Evolutionary conservation across 2,329 filamentous ascomycete species (phyloP), one percentile per base, ranked within the genome.

Genomic region (Neophaeococcomyces mojaviensis): DNA sequence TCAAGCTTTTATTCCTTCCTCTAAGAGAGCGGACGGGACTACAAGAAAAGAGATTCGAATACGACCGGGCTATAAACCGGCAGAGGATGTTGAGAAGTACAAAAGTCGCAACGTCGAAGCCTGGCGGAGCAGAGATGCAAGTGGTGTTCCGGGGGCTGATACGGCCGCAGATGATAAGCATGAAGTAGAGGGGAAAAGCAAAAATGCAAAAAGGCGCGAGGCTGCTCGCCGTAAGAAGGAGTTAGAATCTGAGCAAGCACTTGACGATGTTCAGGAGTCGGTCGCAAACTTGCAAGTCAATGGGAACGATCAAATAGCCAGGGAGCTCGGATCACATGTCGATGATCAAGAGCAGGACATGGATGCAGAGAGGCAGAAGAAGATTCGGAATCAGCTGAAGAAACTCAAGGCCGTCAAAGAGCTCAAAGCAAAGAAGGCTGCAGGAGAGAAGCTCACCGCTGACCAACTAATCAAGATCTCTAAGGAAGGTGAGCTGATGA

Each of bases 381-480:
- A 95, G 65, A 90, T 85, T 1, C 81, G 89, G 53, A 94, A 87
- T 59, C 69, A 97, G 36, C 86, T 84, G 64, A 98, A 98, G 74
- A 98, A 97, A 68, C 71, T 98, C 49, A 86, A 90, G 59, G 92
- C 98, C 64, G 90, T 92, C 3, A 84, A 82, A 56, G 92, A 97
- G 2, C 73, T 98, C 44, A 84, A 88, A 62, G 83, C 82, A 59
- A 96, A 95, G 74, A 94, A 94, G 66, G 86, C 94, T 19, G 82
- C 81, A 46, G 92, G 92, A 16, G 84, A 87, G 61, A 75, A 79
- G 3, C 68, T 98, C 50, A 73, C 97, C 20, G 90, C 89, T 0
- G 92, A 98, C 69, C 92, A 98, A 69, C 84, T 97, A 53, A 88
- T 90, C 57, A 98, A 98, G 70, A 87, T 98, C 46, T 94, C 95